Conservation (phyloP, 78 protist species). For the Corallochytrium limacisporum region DNA sequence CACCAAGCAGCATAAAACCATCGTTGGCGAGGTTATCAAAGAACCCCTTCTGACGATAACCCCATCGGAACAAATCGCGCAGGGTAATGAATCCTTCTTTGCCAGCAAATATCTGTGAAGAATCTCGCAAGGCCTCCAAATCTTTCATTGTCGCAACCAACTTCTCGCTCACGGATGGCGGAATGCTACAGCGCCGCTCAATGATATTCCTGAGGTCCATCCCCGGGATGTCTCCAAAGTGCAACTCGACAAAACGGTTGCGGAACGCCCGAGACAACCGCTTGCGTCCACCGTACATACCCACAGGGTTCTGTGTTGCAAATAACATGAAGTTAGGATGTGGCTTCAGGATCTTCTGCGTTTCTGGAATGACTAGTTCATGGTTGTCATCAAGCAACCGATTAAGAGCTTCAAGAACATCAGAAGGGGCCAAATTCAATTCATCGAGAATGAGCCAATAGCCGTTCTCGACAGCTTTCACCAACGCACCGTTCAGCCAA, state of each 20-base stretch:
- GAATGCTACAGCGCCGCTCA: slow-evolving; percentile 56
- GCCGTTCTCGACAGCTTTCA: slow-evolving; percentile 88
- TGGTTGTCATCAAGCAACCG: slow-evolving; percentile 98
- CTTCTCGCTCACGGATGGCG: slow-evolving; percentile 49
- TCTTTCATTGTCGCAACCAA: slow-evolving; percentile 35
- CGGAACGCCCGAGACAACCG: slow-evolving; percentile 86
- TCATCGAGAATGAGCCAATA: slow-evolving; percentile 98
- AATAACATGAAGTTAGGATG: slow-evolving; percentile 94
- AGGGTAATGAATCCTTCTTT: slow-evolving; percentile 90
- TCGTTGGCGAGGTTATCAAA: slow-evolving; percentile 67
- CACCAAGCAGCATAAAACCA: slow-evolving; percentile 89
- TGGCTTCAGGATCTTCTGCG: slow-evolving; percentile 78
- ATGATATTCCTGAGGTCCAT: slow-evolving; percentile 77
- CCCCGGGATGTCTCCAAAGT: slow-evolving; percentile 82
- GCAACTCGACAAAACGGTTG: slow-evolving; percentile 92
- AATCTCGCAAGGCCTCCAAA: slow-evolving; percentile 25
- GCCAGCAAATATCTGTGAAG: slow-evolving; percentile 34
- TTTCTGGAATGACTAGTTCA: slow-evolving; percentile 95
- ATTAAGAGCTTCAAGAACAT: slow-evolving; percentile 96
- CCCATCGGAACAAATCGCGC: slow-evolving; percentile 98
- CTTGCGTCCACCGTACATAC: slow-evolving; percentile 98
- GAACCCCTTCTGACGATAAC: slow-evolving; percentile 39
- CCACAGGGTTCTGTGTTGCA: slow-evolving; percentile 99
- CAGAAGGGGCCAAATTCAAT: slow-evolving; percentile 99
- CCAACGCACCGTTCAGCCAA: no score